Percentiles rank a stretch among this genome's conserved stretches.
Evolutionary conservation across 345 rosid genomes (phyloP).

Genomic region (Odontarrhena argentea): DNA sequence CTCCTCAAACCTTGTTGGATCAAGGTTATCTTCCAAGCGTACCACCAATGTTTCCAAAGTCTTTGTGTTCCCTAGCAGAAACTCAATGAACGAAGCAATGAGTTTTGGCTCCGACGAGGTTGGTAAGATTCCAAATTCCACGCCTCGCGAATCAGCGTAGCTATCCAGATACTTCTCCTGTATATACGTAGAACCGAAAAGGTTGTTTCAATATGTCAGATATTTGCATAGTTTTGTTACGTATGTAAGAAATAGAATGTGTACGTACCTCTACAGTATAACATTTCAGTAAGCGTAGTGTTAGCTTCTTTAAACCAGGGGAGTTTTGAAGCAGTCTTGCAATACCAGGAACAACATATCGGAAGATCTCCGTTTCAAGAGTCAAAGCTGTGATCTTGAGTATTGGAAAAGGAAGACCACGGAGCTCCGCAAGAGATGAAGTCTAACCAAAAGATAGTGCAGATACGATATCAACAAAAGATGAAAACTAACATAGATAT

Average conservation of each 20-base stretch:
- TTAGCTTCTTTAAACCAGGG: slow-evolving; percentile 35
- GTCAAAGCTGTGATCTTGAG: slow-evolving; percentile 8
- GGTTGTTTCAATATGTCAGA: background rate
- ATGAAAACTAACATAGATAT: too few relatives aligned
- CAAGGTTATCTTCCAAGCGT: background rate
- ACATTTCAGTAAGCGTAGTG: slow-evolving; percentile 10
- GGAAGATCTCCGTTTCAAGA: background rate
- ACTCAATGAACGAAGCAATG: background rate
- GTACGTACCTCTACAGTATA: background rate
- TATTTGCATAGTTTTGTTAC: background rate
- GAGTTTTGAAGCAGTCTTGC: slow-evolving; percentile 29
- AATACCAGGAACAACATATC: slow-evolving; percentile 26
- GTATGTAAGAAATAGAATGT: background rate
- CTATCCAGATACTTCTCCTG: background rate
- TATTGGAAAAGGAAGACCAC: slow-evolving; percentile 17
- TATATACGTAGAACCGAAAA: background rate
- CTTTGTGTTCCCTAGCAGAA: background rate
- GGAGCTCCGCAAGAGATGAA: slow-evolving; percentile 1
- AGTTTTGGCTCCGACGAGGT: background rate
- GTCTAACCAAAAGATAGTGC: background rate
- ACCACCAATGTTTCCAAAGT: background rate
- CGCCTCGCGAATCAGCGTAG: background rate
- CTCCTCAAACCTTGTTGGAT: background rate
- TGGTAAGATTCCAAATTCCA: background rate
- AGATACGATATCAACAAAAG: background rate